A percentile compares a stretch with the other conserved stretches of the same genome.
Evolutionary conservation across 805 yeast genomes (phyloP).

Genomic region (Starmerella vitae): DNA sequence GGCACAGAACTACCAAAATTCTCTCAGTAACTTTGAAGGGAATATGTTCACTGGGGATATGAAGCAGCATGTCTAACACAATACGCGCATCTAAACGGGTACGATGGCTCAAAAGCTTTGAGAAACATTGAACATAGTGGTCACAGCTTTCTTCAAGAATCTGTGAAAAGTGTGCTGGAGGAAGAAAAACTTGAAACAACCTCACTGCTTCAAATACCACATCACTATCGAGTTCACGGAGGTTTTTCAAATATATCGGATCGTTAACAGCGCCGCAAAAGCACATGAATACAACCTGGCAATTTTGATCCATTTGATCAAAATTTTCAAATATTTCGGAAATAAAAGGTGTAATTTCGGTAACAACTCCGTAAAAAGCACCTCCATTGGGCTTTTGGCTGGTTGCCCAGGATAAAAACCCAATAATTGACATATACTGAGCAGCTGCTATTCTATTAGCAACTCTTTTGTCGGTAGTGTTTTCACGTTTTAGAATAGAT

Average conservation of each 20-base stretch:
- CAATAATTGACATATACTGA: background rate
- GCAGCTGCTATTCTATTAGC: slow-evolving; percentile 2
- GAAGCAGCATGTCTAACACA: background rate
- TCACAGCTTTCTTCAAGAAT: background rate
- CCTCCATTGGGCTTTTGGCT: slow-evolving; percentile 1
- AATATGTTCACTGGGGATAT: background rate
- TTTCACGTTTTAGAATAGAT: background rate
- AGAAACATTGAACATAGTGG: background rate
- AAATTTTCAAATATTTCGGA: background rate
- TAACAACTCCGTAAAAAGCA: background rate
- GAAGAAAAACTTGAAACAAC: background rate
- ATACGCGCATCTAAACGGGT: background rate
- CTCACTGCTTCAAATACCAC: background rate
- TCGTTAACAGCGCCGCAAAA: background rate
- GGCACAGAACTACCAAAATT: background rate
- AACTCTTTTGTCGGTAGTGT: background rate
- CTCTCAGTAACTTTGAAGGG: background rate
- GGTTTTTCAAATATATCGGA: background rate
- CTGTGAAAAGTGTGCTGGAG: background rate
- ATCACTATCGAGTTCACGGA: background rate
- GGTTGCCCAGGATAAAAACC: background rate
- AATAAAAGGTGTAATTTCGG: background rate
- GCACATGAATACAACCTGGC: background rate
- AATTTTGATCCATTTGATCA: background rate
- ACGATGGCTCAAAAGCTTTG: background rate